Conservation (phyloP, 305 asterid species). For the Petunia hybrid region DNA sequence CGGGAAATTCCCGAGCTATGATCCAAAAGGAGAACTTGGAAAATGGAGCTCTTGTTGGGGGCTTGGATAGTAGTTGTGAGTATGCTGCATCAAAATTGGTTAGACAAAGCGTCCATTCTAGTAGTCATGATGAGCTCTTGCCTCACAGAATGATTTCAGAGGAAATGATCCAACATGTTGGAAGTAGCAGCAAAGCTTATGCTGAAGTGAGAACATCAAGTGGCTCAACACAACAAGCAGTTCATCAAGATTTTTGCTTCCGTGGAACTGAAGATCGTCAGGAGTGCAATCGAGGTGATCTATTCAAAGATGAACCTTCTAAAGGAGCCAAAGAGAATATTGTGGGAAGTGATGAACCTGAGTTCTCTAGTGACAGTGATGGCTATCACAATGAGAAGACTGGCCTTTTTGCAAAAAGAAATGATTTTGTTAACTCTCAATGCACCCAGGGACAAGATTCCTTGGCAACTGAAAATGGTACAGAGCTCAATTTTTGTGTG, state of each 20-base stretch:
- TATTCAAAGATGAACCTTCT: conserved; percentile 33
- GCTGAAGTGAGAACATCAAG: conserved; percentile 36
- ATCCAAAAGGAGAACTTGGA: conserved; percentile 24
- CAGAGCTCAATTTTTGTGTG: conserved; percentile 56
- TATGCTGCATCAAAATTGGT: conserved; percentile 42
- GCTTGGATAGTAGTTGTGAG: conserved; percentile 37
- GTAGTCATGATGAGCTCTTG: conserved; percentile 35
- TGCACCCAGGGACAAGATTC: conserved; percentile 63
- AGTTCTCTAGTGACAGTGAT: conserved; percentile 47
- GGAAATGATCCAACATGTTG: conserved; percentile 35
- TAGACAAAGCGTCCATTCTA: conserved; percentile 28
- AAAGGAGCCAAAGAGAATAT: conserved; percentile 44
- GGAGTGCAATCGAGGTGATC: conserved; percentile 33
- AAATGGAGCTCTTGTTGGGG: conserved; percentile 39
- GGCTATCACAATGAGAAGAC: conserved; percentile 54
- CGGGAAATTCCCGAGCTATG: background rate
- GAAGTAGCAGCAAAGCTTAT: conserved; percentile 29
- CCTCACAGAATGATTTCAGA: conserved; percentile 31
- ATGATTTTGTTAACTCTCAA: conserved; percentile 64
- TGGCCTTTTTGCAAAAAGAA: conserved; percentile 55
- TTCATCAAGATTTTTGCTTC: conserved; percentile 8
- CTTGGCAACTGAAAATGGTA: conserved; percentile 48
- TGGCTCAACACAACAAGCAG: conserved; percentile 18
- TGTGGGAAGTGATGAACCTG: conserved; percentile 32
- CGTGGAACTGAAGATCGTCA: conserved; percentile 35